phyloP scores from a whole-genome alignment of 1,284 basidiomycete genomes.

The Cerioporus squamosus region DNA sequence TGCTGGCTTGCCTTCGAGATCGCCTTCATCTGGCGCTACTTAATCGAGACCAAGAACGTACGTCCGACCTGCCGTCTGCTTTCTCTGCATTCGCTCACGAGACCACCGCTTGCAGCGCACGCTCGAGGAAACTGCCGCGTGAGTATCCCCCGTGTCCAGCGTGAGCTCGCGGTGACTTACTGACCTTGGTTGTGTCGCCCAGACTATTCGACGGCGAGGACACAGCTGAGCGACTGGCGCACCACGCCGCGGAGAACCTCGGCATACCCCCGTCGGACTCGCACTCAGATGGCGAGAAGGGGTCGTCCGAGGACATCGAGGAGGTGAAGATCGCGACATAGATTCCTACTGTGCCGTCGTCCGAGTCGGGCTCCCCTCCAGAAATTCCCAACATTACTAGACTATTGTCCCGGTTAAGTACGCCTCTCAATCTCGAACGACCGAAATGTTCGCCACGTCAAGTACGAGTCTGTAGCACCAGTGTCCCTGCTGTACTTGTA shows the following conservation, averaged over 20 bases:
- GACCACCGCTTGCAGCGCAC: conserved; percentile 25
- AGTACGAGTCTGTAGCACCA: not conserved
- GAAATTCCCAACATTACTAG: too few relatives aligned
- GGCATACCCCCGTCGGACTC: conserved; percentile 22
- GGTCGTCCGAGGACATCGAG: conserved; percentile 25
- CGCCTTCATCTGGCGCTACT: conserved; percentile 57
- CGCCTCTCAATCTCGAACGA: not conserved
- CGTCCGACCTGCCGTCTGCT: not conserved
- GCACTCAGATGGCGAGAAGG: conserved; percentile 30
- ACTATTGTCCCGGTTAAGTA: not conserved
- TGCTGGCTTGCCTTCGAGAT: conserved; percentile 51
- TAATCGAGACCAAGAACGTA: conserved; percentile 49
- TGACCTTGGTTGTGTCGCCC: not conserved
- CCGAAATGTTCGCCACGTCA: not conserved
- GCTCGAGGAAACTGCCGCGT: conserved; percentile 38
- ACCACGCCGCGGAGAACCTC: conserved; percentile 28
- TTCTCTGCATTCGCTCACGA: not conserved
- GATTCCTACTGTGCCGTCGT: too few relatives aligned
- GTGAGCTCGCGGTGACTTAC: not conserved
- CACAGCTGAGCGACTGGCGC: conserved; percentile 26
- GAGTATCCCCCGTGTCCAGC: conserved; percentile 8
- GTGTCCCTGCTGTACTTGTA: not conserved
- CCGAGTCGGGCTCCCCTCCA: too few relatives aligned
- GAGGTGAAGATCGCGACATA: conserved; percentile 20
- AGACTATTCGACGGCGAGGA: conserved; percentile 38